Percentiles rank a stretch among this genome's conserved stretches.
phyloP scores from a whole-genome alignment of 805 yeast genomes.

The Suhomyces faveliae region DNA sequence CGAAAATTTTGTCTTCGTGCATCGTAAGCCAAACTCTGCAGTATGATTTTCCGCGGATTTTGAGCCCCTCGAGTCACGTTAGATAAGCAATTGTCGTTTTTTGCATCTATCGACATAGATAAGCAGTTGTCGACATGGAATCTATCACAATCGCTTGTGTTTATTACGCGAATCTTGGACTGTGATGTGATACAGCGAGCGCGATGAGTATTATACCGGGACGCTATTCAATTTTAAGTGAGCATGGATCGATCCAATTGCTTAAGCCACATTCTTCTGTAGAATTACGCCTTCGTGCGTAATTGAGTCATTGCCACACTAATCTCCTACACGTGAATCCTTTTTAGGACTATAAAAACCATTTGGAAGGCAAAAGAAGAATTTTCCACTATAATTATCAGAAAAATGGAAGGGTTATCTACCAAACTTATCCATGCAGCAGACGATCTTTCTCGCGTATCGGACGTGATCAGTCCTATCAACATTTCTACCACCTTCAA shows the following conservation, averaged over 20 bases:
- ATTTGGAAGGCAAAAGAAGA: not conserved
- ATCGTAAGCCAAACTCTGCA: too few relatives aligned
- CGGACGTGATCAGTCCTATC: slow-evolving; percentile 77
- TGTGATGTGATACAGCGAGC: too few relatives aligned
- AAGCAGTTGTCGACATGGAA: too few relatives aligned
- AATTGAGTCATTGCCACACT: not conserved
- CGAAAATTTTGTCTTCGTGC: too few relatives aligned
- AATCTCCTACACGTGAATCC: not conserved
- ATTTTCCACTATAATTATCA: not conserved
- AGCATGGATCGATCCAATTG: not conserved
- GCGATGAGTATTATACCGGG: too few relatives aligned
- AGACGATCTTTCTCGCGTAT: slow-evolving; percentile 53
- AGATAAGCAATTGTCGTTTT: not conserved
- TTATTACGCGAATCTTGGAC: too few relatives aligned
- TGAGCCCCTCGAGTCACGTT: too few relatives aligned
- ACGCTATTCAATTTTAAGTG: not conserved
- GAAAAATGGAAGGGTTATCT: slow-evolving; percentile 44
- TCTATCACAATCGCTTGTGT: too few relatives aligned
- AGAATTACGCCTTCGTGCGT: not conserved
- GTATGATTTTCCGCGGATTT: too few relatives aligned
- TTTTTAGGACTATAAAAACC: not conserved
- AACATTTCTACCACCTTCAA: slow-evolving; percentile 77
- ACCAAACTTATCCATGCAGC: slow-evolving; percentile 73
- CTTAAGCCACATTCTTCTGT: not conserved
- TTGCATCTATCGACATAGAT: too few relatives aligned